Evolutionary conservation across 495 filamentous ascomycete species (phyloP).

Genomic region (Echria macrotheca): DNA sequence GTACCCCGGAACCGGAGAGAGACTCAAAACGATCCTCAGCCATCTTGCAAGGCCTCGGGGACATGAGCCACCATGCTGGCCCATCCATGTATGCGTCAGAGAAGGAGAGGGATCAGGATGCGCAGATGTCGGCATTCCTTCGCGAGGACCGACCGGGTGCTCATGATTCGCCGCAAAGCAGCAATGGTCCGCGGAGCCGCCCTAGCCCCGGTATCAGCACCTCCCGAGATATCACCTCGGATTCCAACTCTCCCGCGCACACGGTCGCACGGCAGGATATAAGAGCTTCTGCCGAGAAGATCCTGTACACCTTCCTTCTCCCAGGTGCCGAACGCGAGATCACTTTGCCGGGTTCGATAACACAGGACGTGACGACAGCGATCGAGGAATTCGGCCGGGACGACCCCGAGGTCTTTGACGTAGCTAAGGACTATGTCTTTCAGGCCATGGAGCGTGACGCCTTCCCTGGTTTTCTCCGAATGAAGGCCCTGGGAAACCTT

Average conservation of each 20-base stretch:
- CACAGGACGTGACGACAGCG: constrained; percentile 68
- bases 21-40: constrained; percentile 79
- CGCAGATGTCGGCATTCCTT: constrained; percentile 82
- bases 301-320: constrained; percentile 90
- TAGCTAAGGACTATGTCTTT: constrained; percentile 97
- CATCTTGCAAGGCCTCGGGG: constrained; percentile 66
- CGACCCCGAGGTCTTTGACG: constrained; percentile 94
- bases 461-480: constrained; percentile 90
- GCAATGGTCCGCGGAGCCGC: constrained; percentile 57
- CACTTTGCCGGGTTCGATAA: constrained; percentile 79
- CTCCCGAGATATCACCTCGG: constrained; percentile 48
- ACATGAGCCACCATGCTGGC: constrained; percentile 53
- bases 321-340: constrained; percentile 94
- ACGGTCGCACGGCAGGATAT: constrained; percentile 83
- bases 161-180: constrained; percentile 64
- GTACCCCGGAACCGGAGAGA: constrained; percentile 86
- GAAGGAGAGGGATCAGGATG: constrained; percentile 66
- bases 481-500: constrained; percentile 91
- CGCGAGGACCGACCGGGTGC: constrained; percentile 60
- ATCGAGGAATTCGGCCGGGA: constrained; percentile 88
- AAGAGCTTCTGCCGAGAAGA: constrained; percentile 90
- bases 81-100: constrained; percentile 45
- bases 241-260: constrained; percentile 75
- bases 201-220: constrained; percentile 56
- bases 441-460: constrained; percentile 99